A percentile compares a stretch with the other conserved stretches of the same genome.
Conservation (phyloP, 2,329 filamentous ascomycete species). For the Aspergillus luchuensis region DNA sequence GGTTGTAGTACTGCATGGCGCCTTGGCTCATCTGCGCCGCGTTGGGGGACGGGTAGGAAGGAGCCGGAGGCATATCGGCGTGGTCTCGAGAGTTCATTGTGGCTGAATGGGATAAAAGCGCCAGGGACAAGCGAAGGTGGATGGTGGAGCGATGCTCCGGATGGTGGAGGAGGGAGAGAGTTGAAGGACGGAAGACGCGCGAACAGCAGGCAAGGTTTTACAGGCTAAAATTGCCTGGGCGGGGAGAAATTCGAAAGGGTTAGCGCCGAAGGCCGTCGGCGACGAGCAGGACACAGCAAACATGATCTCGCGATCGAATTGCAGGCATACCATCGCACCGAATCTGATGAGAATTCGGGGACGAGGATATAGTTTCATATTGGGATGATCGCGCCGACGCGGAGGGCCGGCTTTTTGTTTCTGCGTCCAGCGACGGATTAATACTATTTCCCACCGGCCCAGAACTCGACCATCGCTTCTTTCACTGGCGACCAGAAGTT, state of each 20-base stretch:
- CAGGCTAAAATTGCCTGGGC: conserved; percentile 40
- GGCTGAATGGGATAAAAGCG: conserved; percentile 15
- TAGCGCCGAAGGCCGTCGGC: conserved; percentile 36
- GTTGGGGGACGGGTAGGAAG: conserved; percentile 49
- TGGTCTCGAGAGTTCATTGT: conserved; percentile 47
- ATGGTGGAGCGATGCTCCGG: conserved; percentile 38
- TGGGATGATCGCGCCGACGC: conserved; percentile 37
- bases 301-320: conserved; percentile 32
- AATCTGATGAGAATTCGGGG: conserved; percentile 19
- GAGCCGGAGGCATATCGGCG: conserved; percentile 45
- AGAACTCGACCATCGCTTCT: conserved; percentile 20
- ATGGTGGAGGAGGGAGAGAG: conserved; percentile 25
- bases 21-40: conserved; percentile 48
- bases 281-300: conserved; percentile 34
- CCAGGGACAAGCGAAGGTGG: conserved; percentile 21
- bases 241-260: conserved; percentile 38
- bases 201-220: conserved; percentile 37
- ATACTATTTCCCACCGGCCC: conserved; percentile 42
- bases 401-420: conserved; percentile 46
- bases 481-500: conserved; percentile 6
- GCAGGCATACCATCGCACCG: conserved; percentile 18
- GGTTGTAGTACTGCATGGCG: conserved; percentile 48
- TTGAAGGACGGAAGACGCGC: conserved; percentile 34
- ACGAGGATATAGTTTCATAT: conserved; percentile 32
- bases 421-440: conserved; percentile 46